phyloP scores from a whole-genome alignment of 805 yeast species.

The Cyberlindnera mississippiensis region DNA sequence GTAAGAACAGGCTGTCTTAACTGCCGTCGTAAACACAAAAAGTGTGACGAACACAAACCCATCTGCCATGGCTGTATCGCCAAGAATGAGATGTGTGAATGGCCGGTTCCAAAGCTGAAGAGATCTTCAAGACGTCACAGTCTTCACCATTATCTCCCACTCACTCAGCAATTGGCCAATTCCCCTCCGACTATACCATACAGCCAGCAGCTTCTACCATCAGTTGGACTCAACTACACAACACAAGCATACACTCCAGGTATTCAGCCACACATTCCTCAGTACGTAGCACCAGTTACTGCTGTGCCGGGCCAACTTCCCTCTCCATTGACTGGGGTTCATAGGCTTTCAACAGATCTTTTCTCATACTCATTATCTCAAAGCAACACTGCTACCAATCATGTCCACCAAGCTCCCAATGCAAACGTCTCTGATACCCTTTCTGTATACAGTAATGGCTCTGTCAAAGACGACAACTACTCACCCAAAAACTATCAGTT shows the following conservation, averaged over 20 bases:
- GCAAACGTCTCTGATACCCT: not conserved
- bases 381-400: too few species aligned
- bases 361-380: conserved; percentile 8
- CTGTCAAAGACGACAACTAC: not conserved
- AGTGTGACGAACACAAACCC: conserved; percentile 54
- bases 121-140: conserved; percentile 6
- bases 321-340: not conserved
- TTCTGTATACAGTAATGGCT: not conserved
- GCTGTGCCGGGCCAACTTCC: not conserved
- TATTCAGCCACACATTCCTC: too few species aligned
- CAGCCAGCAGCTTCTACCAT: too few species aligned
- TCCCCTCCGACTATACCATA: not conserved
- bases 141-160: too few species aligned
- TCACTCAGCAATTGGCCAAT: too few species aligned
- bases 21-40: conserved; percentile 60
- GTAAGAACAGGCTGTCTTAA: conserved; percentile 54
- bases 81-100: conserved; percentile 16
- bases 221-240: too few species aligned
- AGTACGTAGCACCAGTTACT: too few species aligned
- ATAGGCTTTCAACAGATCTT: conserved; percentile 4
- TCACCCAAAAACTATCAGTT: conserved; percentile 8
- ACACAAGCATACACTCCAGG: too few species aligned
- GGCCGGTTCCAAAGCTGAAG: conserved; percentile 37
- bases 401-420: too few species aligned
- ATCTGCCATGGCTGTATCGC: conserved; percentile 11